phyloP scores from a whole-genome alignment of 805 yeast species.

The Kluyveromyces nonfermentans region DNA sequence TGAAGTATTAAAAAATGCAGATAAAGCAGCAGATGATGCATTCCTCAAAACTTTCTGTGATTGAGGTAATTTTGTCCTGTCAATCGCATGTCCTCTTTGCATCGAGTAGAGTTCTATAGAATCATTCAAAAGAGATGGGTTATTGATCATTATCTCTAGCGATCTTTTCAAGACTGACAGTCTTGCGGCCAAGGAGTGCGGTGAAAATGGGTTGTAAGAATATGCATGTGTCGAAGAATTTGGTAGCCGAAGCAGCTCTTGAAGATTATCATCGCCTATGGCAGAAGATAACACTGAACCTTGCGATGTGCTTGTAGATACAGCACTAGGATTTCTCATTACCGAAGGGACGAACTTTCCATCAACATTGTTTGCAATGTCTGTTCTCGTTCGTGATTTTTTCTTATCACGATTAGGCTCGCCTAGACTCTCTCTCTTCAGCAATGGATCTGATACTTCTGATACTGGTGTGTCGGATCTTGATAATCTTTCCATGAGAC shows the following conservation, averaged over 20 bases:
- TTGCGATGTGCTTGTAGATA: background rate
- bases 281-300: background rate
- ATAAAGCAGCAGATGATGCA: slow-evolving; percentile 34
- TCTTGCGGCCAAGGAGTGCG: slow-evolving; percentile 69
- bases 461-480: background rate
- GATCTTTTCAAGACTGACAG: slow-evolving; percentile 68
- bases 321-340: background rate
- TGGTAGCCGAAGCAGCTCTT: slow-evolving; percentile 54
- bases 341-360: background rate
- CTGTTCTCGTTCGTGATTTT: background rate
- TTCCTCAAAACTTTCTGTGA: slow-evolving; percentile 16
- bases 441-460: background rate
- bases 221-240: slow-evolving; percentile 77
- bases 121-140: slow-evolving; percentile 36
- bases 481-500: slow-evolving; percentile 22
- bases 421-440: background rate
- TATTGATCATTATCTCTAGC: slow-evolving; percentile 57
- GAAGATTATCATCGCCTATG: slow-evolving; percentile 22
- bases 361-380: background rate
- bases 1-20: slow-evolving; percentile 25
- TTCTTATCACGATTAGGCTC: background rate
- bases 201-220: slow-evolving; percentile 75
- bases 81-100: slow-evolving; percentile 7
- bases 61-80: slow-evolving; percentile 12
- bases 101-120: slow-evolving; percentile 5